Percentiles rank a stretch among this genome's conserved stretches.
These are phyloP conservation scores for Carex scoparia DNA, from an alignment of 176 grass and related monocot genomes.

Conservation along the genomic window DNA sequence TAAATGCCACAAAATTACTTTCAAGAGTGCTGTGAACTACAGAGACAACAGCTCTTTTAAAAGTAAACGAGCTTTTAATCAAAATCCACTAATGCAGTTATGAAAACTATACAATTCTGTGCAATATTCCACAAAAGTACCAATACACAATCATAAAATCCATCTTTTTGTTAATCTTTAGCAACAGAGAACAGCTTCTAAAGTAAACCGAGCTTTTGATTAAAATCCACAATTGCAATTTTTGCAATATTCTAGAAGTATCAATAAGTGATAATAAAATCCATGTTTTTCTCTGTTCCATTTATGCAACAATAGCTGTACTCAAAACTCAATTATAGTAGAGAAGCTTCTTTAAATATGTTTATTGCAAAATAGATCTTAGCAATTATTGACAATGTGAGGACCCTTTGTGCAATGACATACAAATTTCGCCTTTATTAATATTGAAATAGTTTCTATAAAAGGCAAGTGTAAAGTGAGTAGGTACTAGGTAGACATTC, in stretches of 20 bases:
- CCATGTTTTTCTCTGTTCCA: not conserved
- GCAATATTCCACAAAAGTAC: not conserved
- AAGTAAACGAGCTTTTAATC: not conserved
- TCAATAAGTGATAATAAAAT: not conserved
- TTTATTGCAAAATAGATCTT: not conserved
- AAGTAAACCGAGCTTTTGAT: not conserved
- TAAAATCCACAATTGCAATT: not conserved
- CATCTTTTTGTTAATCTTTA: slow-evolving; percentile 1
- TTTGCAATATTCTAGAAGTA: not conserved
- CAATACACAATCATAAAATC: not conserved
- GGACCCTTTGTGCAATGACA: not conserved
- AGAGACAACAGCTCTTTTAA: not conserved
- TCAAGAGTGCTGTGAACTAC: not conserved
- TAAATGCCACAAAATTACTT: not conserved
- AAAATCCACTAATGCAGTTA: not conserved
- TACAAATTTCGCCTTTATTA: not conserved
- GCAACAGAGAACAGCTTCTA: not conserved
- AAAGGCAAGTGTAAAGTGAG: not conserved
- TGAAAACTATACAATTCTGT: not conserved
- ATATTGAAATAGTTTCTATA: not conserved
- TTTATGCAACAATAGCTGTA: not conserved
- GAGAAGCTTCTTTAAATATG: not conserved
- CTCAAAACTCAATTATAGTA: not conserved
- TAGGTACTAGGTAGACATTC: not conserved
- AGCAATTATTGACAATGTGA: not conserved